These are phyloP conservation scores for Ustilago lituana DNA, from an alignment of 1,284 basidiomycete species.

Conservation along the genomic window DNA sequence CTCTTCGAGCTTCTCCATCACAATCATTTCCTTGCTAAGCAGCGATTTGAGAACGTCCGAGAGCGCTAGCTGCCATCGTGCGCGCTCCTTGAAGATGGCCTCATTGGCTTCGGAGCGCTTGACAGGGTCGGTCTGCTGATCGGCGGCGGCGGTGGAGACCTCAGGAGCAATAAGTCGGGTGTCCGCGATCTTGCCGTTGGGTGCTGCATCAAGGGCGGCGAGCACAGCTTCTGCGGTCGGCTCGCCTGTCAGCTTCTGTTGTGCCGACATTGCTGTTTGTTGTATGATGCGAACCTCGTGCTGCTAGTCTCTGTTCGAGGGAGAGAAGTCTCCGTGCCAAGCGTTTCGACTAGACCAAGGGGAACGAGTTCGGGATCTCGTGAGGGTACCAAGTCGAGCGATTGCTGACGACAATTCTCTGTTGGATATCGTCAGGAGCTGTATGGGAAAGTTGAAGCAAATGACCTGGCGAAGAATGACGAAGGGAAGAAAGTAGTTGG, in stretches of 20 bases:
- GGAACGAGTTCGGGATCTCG: too few species aligned
- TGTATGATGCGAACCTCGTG: background rate
- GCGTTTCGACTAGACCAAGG: too few species aligned
- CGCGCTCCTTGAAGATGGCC: slow-evolving; percentile 56
- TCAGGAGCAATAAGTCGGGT: slow-evolving; percentile 49
- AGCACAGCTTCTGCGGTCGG: slow-evolving; percentile 57
- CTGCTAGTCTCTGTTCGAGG: too few species aligned
- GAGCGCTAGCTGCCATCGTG: slow-evolving; percentile 63
- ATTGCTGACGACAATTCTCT: too few species aligned
- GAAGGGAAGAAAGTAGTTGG: too few species aligned
- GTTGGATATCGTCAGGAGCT: too few species aligned
- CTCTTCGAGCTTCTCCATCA: slow-evolving; percentile 54
- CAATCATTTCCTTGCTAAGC: slow-evolving; percentile 60
- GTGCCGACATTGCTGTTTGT: slow-evolving; percentile 28
- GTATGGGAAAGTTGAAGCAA: too few species aligned
- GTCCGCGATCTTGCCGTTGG: slow-evolving; percentile 54
- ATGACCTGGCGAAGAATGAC: too few species aligned
- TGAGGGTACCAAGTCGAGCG: too few species aligned
- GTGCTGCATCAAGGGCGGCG: slow-evolving; percentile 46
- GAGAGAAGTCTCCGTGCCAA: too few species aligned
- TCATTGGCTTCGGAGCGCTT: slow-evolving; percentile 54
- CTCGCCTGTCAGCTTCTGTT: slow-evolving; percentile 32
- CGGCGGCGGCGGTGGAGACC: slow-evolving; percentile 24
- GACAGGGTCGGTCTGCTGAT: slow-evolving; percentile 44
- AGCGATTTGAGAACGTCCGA: slow-evolving; percentile 62